Evolutionary conservation across 177 flowering plant genomes (phyloP).

Genomic region (Viscum album): DNA sequence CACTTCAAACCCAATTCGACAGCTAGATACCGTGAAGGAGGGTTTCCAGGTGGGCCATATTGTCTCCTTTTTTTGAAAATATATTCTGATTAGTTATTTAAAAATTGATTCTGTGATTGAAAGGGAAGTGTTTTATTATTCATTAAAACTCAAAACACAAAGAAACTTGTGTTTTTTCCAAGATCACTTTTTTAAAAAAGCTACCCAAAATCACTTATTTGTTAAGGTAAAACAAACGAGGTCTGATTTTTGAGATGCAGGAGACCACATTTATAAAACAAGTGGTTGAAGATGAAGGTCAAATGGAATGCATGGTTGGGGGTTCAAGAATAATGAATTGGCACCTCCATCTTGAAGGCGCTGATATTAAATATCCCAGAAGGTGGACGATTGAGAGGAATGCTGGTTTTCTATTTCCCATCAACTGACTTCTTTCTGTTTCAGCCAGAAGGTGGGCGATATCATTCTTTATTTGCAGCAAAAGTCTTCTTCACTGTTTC

Average conservation of each 20-base stretch:
- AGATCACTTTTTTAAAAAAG: too few relatives aligned
- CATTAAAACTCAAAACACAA: too few relatives aligned
- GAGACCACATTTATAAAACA: conserved; percentile 92
- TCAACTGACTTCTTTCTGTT: conserved; percentile 25
- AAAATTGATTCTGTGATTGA: too few relatives aligned
- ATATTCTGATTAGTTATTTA: too few relatives aligned
- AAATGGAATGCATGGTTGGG: conserved; percentile 69
- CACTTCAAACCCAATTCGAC: conserved; percentile 45
- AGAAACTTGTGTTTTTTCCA: too few relatives aligned
- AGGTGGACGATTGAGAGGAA: conserved; percentile 72
- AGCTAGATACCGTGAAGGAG: conserved; percentile 81
- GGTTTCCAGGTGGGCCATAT: conserved; percentile 65
- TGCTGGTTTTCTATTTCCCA: conserved; percentile 37
- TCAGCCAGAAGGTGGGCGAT: not conserved
- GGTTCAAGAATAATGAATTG: conserved; percentile 71
- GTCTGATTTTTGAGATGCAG: too few relatives aligned
- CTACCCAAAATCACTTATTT: too few relatives aligned
- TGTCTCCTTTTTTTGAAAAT: not conserved
- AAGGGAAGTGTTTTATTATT: too few relatives aligned
- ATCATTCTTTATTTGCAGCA: too few relatives aligned
- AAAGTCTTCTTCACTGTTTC: not conserved
- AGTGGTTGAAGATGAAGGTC: conserved; percentile 84
- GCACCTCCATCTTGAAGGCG: conserved; percentile 83
- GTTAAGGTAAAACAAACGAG: too few relatives aligned
- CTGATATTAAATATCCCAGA: conserved; percentile 42